A percentile compares a stretch with the other conserved stretches of the same genome.
phyloP scores from a whole-genome alignment of 129 eudicot genomes.

The sunflower (Helianthus annuus) region DNA sequence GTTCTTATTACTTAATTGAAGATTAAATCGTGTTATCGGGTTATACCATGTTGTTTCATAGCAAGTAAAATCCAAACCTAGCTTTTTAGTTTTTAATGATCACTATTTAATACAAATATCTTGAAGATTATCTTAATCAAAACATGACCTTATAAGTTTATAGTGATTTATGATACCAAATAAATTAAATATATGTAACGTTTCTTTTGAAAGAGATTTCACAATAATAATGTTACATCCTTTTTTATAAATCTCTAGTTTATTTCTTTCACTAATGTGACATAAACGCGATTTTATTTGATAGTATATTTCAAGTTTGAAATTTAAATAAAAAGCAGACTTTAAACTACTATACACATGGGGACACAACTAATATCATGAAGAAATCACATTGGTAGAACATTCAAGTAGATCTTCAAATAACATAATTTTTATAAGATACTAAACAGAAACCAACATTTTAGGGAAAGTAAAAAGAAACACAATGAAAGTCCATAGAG shows the following conservation, averaged over 20 bases:
- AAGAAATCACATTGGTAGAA: background rate
- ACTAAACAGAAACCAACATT: slow-evolving; percentile 7
- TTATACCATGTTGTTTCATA: no score
- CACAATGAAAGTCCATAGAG: background rate
- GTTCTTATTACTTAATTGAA: no score
- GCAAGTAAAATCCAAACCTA: background rate
- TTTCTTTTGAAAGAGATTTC: slow-evolving; percentile 6
- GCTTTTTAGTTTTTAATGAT: background rate
- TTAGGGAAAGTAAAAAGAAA: background rate
- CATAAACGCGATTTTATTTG: background rate
- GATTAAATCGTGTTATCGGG: no score
- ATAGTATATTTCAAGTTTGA: background rate
- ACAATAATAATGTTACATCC: background rate
- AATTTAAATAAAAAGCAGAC: background rate
- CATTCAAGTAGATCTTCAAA: no score
- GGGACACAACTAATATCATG: background rate
- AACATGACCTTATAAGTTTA: slow-evolving; percentile 8
- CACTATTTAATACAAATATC: slow-evolving; percentile 19
- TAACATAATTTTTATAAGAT: no score
- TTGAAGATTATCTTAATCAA: background rate
- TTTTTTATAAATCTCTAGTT: background rate
- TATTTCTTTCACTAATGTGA: slow-evolving; percentile 4
- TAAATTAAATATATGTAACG: background rate
- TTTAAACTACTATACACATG: background rate
- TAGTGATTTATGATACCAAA: background rate